These are phyloP conservation scores for Pharus latifolius DNA, from an alignment of 176 grass and related monocot genomes.

Conservation along the genomic window DNA sequence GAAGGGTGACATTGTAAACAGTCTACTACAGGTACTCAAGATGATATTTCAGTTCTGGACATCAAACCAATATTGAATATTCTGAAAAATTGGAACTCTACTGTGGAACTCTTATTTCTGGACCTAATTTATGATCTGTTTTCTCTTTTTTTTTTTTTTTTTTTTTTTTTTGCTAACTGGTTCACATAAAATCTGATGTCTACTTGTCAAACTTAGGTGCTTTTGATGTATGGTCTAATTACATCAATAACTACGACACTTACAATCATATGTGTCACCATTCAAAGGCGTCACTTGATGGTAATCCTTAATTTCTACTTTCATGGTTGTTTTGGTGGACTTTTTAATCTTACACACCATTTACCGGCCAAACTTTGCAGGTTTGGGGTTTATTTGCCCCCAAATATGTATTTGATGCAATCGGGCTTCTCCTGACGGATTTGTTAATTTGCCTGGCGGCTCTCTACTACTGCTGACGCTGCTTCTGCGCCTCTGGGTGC, in stretches of 20 bases:
- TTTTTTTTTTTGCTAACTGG: constrained; percentile 4
- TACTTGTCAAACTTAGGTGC: constrained; percentile 40
- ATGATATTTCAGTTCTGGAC: not conserved
- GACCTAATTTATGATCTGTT: not conserved
- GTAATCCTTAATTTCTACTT: constrained; percentile 22
- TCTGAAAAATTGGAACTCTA: not conserved
- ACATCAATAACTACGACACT: constrained; percentile 59
- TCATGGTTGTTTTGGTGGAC: not conserved
- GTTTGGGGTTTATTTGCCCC: constrained; percentile 99
- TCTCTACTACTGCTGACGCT: constrained; percentile 44
- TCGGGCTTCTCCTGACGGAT: constrained; percentile 80
- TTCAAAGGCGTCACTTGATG: constrained; percentile 97
- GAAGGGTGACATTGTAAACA: constrained; percentile 25
- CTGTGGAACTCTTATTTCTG: not conserved
- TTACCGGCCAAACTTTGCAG: constrained; percentile 40
- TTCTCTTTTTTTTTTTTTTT: too few species aligned
- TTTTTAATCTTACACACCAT: not conserved
- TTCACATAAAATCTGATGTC: constrained; percentile 3
- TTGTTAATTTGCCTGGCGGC: constrained; percentile 50
- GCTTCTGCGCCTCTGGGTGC: not conserved
- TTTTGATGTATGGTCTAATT: constrained; percentile 86
- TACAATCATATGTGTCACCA: constrained; percentile 68
- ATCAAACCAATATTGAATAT: not conserved
- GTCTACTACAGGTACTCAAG: constrained; percentile 49
- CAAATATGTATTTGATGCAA: constrained; percentile 85